Evolutionary conservation across 2,329 filamentous ascomycete genomes (phyloP).

Genomic region (Trichoderma oligosporum): DNA sequence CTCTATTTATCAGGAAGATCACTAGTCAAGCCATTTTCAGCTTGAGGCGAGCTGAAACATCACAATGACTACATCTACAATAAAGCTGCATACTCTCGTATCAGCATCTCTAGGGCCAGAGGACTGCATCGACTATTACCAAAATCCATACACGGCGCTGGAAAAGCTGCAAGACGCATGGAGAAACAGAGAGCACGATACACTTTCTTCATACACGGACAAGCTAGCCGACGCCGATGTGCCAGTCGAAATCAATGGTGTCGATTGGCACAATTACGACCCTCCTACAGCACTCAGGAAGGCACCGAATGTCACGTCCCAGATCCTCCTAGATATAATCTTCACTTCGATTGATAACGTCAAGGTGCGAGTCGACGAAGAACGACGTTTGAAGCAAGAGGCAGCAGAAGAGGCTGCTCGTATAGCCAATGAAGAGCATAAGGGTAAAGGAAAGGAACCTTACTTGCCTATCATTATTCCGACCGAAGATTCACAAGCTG

Average conservation of each 20-base stretch:
- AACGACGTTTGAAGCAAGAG: constrained; percentile 29
- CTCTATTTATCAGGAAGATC: neutral
- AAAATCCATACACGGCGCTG: constrained; percentile 30
- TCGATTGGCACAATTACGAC: constrained; percentile 47
- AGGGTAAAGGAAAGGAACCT: constrained; percentile 34
- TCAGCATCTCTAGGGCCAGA: constrained; percentile 31
- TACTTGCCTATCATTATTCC: constrained; percentile 36
- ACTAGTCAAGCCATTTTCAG: neutral
- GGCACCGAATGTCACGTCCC: constrained; percentile 37
- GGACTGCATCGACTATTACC: constrained; percentile 31
- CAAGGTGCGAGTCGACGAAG: constrained; percentile 34
- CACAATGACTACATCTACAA: constrained; percentile 2
- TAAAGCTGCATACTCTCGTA: constrained; percentile 22
- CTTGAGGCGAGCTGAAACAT: neutral
- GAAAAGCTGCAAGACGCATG: constrained; percentile 26
- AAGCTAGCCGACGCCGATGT: constrained; percentile 27
- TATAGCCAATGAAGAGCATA: constrained; percentile 23
- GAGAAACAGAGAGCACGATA: constrained; percentile 21
- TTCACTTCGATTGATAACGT: constrained; percentile 45
- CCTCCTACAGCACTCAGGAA: constrained; percentile 43
- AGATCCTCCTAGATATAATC: constrained; percentile 42
- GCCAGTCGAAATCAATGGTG: constrained; percentile 26
- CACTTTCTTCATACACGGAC: constrained; percentile 25
- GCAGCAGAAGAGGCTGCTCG: constrained; percentile 28
- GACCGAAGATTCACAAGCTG: constrained; percentile 6